These are phyloP conservation scores for Arthrobotrys conoides DNA, from an alignment of 2,329 filamentous ascomycete species.

Conservation along the genomic window DNA sequence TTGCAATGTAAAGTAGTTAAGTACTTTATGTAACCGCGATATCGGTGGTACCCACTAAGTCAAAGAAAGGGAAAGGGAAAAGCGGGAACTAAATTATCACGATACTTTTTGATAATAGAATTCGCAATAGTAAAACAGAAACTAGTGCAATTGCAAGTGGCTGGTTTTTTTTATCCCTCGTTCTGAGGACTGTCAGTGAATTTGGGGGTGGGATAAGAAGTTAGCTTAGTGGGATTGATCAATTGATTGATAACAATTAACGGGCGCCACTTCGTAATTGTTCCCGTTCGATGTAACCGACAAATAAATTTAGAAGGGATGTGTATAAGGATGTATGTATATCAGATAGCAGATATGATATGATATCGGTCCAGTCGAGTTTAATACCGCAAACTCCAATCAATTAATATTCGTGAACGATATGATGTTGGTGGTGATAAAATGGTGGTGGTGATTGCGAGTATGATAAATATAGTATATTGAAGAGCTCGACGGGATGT, in stretches of 20 bases:
- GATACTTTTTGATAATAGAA: slow-evolving; percentile 31
- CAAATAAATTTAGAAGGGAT: not conserved
- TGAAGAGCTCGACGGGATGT: slow-evolving; percentile 7
- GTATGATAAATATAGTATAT: not conserved
- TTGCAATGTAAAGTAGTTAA: no score
- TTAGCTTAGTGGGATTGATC: not conserved
- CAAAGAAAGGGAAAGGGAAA: slow-evolving; percentile 2
- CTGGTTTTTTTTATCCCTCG: not conserved
- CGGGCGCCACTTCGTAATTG: slow-evolving; percentile 30
- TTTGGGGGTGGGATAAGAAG: not conserved
- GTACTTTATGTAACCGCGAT: slow-evolving; percentile 6
- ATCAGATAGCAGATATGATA: slow-evolving; percentile 1
- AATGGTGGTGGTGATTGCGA: slow-evolving; percentile 2
- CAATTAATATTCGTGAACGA: no score
- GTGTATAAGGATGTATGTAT: no score
- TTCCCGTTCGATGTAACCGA: slow-evolving; percentile 19
- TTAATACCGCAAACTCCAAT: slow-evolving; percentile 26
- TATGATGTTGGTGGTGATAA: no score
- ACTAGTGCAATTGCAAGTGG: not conserved
- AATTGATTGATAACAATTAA: not conserved
- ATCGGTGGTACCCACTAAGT: no score
- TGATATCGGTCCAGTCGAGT: not conserved
- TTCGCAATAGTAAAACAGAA: not conserved
- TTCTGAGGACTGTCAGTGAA: no score
- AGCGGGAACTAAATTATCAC: slow-evolving; percentile 27